Conservation (phyloP, 2,329 filamentous ascomycete species). For the Didymella pinodella region DNA sequence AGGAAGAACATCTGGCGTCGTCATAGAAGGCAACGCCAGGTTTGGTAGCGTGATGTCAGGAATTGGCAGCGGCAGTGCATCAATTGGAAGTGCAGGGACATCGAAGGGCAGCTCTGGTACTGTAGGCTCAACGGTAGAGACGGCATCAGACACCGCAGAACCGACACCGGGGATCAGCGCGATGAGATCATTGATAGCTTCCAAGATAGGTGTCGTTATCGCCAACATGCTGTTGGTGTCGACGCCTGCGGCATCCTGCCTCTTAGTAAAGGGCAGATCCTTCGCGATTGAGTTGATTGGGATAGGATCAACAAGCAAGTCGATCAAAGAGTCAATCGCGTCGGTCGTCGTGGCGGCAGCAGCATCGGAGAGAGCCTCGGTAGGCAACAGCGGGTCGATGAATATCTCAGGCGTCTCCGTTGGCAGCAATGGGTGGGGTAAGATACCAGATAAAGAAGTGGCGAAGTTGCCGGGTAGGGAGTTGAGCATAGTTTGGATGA, state of each 20-base stretch:
- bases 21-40: neutral
- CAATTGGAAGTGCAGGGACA: neutral
- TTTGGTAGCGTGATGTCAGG: constrained; percentile 1
- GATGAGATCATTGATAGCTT: constrained; percentile 5
- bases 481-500: constrained; percentile 13
- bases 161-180: neutral
- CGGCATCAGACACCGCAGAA: neutral
- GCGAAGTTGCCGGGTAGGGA: constrained; percentile 9
- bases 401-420: constrained; percentile 7
- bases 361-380: neutral
- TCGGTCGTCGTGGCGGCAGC: neutral
- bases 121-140: neutral
- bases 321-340: neutral
- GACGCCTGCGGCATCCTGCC: neutral
- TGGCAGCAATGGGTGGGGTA: constrained; percentile 10
- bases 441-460: constrained; percentile 2
- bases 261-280: constrained; percentile 9
- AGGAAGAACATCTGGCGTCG: neutral
- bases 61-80: constrained; percentile 2
- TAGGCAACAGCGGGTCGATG: constrained; percentile 6
- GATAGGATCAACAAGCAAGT: neutral
- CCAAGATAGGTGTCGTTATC: constrained; percentile 2
- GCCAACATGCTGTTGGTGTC: constrained; percentile 1
- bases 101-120: constrained; percentile 1
- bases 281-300: neutral